Evolutionary conservation across 1,284 basidiomycete species (phyloP).

Genomic region (Moesziomyces sp.): DNA sequence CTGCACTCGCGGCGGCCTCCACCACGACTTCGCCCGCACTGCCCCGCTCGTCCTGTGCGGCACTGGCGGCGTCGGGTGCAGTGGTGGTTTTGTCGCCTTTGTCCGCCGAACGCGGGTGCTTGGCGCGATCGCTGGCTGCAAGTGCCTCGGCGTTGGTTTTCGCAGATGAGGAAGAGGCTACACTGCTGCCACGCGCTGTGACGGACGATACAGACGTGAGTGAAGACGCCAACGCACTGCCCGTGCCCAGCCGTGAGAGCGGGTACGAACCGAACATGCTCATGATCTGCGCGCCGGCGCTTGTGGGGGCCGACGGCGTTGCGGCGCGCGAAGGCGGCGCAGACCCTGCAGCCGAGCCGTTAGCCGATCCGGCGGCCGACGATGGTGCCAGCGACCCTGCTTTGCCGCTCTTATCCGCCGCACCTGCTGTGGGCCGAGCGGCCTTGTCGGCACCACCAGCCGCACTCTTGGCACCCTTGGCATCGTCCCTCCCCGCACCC

Average conservation of each 20-base stretch:
- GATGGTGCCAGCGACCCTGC: slow-evolving; percentile 6
- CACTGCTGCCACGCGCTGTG: slow-evolving; percentile 47
- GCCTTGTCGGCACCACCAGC: background rate
- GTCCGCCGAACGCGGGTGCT: slow-evolving; percentile 19
- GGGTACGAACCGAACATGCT: slow-evolving; percentile 58
- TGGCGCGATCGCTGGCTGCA: slow-evolving; percentile 30
- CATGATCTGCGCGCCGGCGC: slow-evolving; percentile 51
- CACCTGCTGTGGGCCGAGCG: background rate
- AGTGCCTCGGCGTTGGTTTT: slow-evolving; percentile 45
- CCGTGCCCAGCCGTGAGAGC: slow-evolving; percentile 52
- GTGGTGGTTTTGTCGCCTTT: slow-evolving; percentile 7
- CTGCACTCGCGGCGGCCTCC: slow-evolving; percentile 22
- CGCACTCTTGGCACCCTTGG: slow-evolving; percentile 3
- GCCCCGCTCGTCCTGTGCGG: background rate
- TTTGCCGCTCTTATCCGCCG: slow-evolving; percentile 11
- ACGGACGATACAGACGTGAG: slow-evolving; percentile 54
- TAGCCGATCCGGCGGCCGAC: slow-evolving; percentile 10
- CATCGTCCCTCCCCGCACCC: background rate
- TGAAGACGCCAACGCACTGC: slow-evolving; percentile 30
- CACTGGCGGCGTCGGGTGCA: background rate
- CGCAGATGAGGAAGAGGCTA: slow-evolving; percentile 29
- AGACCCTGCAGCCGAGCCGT: slow-evolving; percentile 33
- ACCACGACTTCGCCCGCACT: slow-evolving; percentile 4
- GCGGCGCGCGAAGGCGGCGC: slow-evolving; percentile 32
- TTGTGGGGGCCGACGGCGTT: slow-evolving; percentile 36